Percentiles rank a stretch among this genome's conserved stretches.
Evolutionary conservation across 805 yeast genomes (phyloP).

Genomic region (Cephaloascus albidus): DNA sequence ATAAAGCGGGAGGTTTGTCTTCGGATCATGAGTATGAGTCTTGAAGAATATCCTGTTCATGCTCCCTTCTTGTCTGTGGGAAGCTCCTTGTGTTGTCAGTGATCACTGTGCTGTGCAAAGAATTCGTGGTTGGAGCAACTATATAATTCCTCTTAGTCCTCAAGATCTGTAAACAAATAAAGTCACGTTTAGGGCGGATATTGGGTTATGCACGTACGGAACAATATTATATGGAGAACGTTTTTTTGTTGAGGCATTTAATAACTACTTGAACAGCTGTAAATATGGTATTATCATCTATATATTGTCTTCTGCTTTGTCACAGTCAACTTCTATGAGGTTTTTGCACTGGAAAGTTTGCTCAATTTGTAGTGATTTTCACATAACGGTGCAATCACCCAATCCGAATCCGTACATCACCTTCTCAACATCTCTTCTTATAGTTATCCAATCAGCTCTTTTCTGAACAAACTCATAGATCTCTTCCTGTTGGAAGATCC

Average conservation of each 20-base stretch:
- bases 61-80: not conserved
- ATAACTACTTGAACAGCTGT: too few species aligned
- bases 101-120: too few species aligned
- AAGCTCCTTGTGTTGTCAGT: too few species aligned
- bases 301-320: too few species aligned
- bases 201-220: not conserved
- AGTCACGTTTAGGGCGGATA: not conserved
- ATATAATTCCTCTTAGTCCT: too few species aligned
- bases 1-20: slow-evolving; percentile 60
- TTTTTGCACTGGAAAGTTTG: too few species aligned
- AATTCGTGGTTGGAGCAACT: too few species aligned
- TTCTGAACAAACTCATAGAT: slow-evolving; percentile 87
- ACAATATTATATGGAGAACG: too few species aligned
- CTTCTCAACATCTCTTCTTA: slow-evolving; percentile 76
- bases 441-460: slow-evolving; percentile 76
- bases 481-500: slow-evolving; percentile 86
- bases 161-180: too few species aligned
- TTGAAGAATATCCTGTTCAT: slow-evolving; percentile 44
- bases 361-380: not conserved
- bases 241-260: too few species aligned
- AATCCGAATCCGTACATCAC: slow-evolving; percentile 89
- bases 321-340: too few species aligned
- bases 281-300: too few species aligned
- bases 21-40: slow-evolving; percentile 57
- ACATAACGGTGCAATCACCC: slow-evolving; percentile 64